Base-by-base conservation (phyloP, 2,329 filamentous ascomycete genomes). In the Aspergillus sp. region DNA sequence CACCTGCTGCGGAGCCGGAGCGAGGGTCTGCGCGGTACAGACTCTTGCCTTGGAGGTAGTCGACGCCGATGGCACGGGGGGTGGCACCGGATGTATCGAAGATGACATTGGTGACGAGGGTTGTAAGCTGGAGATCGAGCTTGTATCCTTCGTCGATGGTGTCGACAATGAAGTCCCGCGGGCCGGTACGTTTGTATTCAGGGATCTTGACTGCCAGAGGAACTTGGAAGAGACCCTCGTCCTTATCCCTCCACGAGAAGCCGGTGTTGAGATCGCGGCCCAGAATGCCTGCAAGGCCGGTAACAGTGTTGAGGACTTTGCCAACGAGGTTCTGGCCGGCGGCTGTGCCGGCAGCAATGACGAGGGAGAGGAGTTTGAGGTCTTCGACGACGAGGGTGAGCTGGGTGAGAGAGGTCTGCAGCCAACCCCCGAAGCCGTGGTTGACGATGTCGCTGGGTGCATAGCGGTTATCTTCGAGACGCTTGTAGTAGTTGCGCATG, bases 401-500 rank as follows among this genome's bases (percentile, higher is more conserved):
- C 4, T 81, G 64, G 0, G 68, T 64, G 14, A 62, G 62, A 35
- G 67, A 58, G 31, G 63, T 68, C 23, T 55, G 49, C 4, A 71
- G 53, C 68, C 68, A 71, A 23, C 69, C 69, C 27, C 64, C 53
- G 17, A 66, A 64, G 17, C 68, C 69, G 62, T 87, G 85, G 8
- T 82, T 83, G n/a, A 37, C 53, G 45, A 63, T 62, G 23, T 57
- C 73, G 25, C 66, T 75, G 2, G 66, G 63, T 1, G 84, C 72
- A 68, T 87, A 85, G 9, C 76, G 66, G 74, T 82, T 82, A 55
- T 79, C 75, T 69, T 88, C 84, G 47, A 87, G 65, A 58, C 76
- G 77, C 47, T 74, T 65, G 55, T 83, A 85, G 71, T 86, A 84
- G 55, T 79, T 72, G 59, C 83, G 76, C 84, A 88, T 87, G 57